Percentiles rank a stretch among this genome's conserved stretches.
These are phyloP conservation scores for Spathaspora passalidarum DNA, from an alignment of 805 yeast genomes.

Conservation along the genomic window DNA sequence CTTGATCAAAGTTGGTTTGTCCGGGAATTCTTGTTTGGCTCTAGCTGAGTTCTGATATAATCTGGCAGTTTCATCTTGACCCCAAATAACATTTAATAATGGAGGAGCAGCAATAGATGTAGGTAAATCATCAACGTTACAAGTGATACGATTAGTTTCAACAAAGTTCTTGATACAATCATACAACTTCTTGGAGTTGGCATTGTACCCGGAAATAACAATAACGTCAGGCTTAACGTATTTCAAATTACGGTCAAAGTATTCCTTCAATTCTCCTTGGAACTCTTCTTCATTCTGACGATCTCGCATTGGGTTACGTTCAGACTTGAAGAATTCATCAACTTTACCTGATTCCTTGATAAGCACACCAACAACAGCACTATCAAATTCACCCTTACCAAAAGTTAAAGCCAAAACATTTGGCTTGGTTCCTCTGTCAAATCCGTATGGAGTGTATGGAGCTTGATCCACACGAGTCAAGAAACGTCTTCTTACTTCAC, in stretches of 20 bases:
- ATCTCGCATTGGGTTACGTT: constrained; percentile 58
- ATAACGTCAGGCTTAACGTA: constrained; percentile 73
- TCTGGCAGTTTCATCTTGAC: constrained; percentile 90
- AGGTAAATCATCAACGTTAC: constrained; percentile 45
- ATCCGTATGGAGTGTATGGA: constrained; percentile 81
- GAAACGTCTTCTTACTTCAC: constrained; percentile 67
- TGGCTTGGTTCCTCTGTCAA: constrained; percentile 78
- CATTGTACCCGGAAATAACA: constrained; percentile 85
- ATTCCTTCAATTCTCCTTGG: constrained; percentile 62
- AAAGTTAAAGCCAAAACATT: constrained; percentile 77
- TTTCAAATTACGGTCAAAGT: constrained; percentile 59
- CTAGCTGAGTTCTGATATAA: constrained; percentile 77
- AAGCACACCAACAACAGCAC: constrained; percentile 81
- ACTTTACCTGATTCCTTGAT: constrained; percentile 80
- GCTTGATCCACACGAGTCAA: constrained; percentile 83
- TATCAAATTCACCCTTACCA: constrained; percentile 82
- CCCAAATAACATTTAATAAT: constrained; percentile 70
- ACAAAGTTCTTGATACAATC: constrained; percentile 56
- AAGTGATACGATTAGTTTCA: constrained; percentile 50
- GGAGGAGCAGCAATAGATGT: constrained; percentile 40
- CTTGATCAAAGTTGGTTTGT: constrained; percentile 72
- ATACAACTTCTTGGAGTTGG: constrained; percentile 60
- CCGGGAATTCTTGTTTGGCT: constrained; percentile 77
- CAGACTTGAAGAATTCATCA: constrained; percentile 74
- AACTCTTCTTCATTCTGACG: constrained; percentile 42